Evolutionary conservation across 2,329 filamentous ascomycete species (phyloP).

Genomic region (Aspergillus sp.): DNA sequence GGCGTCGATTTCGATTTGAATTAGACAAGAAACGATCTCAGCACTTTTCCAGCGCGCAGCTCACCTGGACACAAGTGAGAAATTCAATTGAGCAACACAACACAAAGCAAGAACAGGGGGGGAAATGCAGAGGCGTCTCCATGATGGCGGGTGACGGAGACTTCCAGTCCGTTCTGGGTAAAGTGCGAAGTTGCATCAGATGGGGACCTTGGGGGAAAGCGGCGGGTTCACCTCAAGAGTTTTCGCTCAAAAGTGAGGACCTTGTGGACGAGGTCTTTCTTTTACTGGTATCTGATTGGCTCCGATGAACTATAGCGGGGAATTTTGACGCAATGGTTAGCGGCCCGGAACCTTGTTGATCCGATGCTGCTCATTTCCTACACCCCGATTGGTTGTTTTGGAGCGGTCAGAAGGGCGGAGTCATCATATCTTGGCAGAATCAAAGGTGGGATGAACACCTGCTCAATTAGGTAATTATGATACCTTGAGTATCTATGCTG

Average conservation of each 20-base stretch:
- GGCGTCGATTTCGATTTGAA: background rate
- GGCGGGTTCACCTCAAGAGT: slow-evolving; percentile 26
- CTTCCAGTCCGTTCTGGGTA: slow-evolving; percentile 8
- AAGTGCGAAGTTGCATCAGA: slow-evolving; percentile 18
- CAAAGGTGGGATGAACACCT: too few relatives aligned
- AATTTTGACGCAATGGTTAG: background rate
- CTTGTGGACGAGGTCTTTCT: slow-evolving; percentile 31
- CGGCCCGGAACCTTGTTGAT: background rate
- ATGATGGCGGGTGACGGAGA: slow-evolving; percentile 16
- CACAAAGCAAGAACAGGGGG: background rate
- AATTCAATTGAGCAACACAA: slow-evolving; percentile 12
- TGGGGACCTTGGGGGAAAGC: slow-evolving; percentile 37
- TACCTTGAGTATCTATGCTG: too few relatives aligned
- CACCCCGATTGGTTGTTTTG: background rate
- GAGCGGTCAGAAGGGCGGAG: background rate
- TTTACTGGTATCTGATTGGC: slow-evolving; percentile 10
- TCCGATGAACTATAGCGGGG: background rate
- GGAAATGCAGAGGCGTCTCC: slow-evolving; percentile 7
- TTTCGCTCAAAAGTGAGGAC: slow-evolving; percentile 29
- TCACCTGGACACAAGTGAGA: background rate
- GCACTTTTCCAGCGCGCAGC: background rate
- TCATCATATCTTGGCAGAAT: background rate
- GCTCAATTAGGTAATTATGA: too few relatives aligned
- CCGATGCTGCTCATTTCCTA: background rate
- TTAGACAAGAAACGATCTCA: background rate